phyloP scores from a whole-genome alignment of 1,284 basidiomycete genomes.

The Puccinia brachypodii region DNA sequence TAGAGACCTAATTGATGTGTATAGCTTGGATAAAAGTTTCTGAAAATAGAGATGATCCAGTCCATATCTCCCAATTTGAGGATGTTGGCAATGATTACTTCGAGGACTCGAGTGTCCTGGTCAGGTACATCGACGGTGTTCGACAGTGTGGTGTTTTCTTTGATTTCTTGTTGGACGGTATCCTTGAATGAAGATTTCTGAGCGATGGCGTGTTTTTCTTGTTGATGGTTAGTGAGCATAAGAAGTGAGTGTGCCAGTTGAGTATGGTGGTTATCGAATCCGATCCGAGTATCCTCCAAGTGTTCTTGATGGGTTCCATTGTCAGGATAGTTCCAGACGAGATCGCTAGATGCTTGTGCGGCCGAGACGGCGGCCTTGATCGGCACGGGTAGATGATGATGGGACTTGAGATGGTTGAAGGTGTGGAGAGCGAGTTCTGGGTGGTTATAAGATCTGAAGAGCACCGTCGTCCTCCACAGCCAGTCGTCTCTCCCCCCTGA shows the following conservation, averaged over 20 bases:
- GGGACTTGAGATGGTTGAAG: not conserved
- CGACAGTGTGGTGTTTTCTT: not conserved
- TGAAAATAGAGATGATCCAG: slow-evolving; percentile 41
- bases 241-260: slow-evolving; percentile 14
- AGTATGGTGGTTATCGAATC: not conserved
- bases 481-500: not conserved
- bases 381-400: not conserved
- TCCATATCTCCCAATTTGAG: slow-evolving; percentile 30
- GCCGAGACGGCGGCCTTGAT: not conserved
- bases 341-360: slow-evolving; percentile 1
- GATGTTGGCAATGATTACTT: slow-evolving; percentile 24
- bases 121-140: not conserved
- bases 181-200: not conserved
- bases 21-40: slow-evolving; percentile 23
- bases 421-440: not conserved
- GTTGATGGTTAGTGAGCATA: not conserved
- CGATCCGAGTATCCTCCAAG: not conserved
- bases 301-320: not conserved
- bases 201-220: not conserved
- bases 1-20: slow-evolving; percentile 9
- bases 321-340: not conserved
- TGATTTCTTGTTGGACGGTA: not conserved
- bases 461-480: not conserved
- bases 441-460: slow-evolving; percentile 30
- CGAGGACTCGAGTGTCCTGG: slow-evolving; percentile 6